Conservation (phyloP, 257 asterid species). For the Nyctanthes arbortristis region DNA sequence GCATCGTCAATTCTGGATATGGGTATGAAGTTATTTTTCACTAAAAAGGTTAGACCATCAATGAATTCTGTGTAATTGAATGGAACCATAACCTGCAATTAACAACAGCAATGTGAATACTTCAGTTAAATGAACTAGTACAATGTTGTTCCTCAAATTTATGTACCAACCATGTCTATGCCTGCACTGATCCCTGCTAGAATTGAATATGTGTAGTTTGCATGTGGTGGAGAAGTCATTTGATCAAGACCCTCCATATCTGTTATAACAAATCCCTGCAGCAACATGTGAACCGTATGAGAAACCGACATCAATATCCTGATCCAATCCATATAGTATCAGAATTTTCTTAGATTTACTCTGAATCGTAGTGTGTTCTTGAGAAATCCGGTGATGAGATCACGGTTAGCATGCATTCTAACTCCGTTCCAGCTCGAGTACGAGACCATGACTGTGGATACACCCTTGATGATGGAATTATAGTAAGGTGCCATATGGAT, state of each 20-base stretch:
- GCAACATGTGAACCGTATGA: not conserved
- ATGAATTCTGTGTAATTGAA: slow-evolving; percentile 21
- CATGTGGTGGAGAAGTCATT: not conserved
- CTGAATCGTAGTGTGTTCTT: slow-evolving; percentile 17
- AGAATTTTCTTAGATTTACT: not conserved
- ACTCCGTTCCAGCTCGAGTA: slow-evolving; percentile 17
- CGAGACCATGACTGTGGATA: slow-evolving; percentile 15
- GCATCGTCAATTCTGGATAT: slow-evolving; percentile 19
- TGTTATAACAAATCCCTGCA: not conserved
- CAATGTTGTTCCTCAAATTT: not conserved
- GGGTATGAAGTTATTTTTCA: slow-evolving; percentile 13
- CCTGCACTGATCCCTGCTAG: not conserved
- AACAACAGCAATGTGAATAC: not conserved
- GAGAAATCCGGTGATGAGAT: slow-evolving; percentile 1
- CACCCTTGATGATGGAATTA: slow-evolving; percentile 17
- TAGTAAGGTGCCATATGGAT: slow-evolving; percentile 19
- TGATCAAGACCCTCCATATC: slow-evolving; percentile 8
- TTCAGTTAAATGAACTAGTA: not conserved
- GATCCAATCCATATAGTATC: not conserved
- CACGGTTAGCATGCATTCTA: slow-evolving; percentile 14
- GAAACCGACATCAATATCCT: not conserved
- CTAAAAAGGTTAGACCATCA: slow-evolving; percentile 14
- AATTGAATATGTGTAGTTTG: slow-evolving; percentile 3
- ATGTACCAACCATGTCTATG: not conserved
- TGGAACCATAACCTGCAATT: slow-evolving; percentile 18